These are phyloP conservation scores for Kluyveromyces wickerhamii DNA, from an alignment of 805 yeast species.

Conservation along the genomic window DNA sequence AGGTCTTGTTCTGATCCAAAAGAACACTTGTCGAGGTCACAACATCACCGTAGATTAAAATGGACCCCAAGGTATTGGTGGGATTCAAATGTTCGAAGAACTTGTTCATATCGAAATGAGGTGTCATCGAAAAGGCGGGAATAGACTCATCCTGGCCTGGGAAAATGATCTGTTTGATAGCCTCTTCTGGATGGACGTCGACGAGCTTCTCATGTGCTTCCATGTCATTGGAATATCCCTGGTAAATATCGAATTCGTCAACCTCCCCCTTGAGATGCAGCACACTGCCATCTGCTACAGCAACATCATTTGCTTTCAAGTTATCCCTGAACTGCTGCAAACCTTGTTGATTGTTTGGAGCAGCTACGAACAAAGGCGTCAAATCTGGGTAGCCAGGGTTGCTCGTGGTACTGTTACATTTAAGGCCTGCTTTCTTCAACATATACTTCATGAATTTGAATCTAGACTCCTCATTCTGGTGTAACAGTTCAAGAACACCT, in stretches of 20 bases:
- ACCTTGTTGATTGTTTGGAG: slow-evolving; percentile 10
- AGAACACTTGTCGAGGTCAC: slow-evolving; percentile 80
- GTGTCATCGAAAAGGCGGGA: slow-evolving; percentile 52
- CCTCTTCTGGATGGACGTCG: slow-evolving; percentile 46
- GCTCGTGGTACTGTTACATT: slow-evolving; percentile 47
- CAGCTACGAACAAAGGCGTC: slow-evolving; percentile 54
- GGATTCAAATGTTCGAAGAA: slow-evolving; percentile 39
- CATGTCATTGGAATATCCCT: slow-evolving; percentile 14
- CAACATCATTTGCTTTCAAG: slow-evolving; percentile 12
- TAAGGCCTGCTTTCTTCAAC: slow-evolving; percentile 54
- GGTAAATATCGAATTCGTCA: slow-evolving; percentile 16
- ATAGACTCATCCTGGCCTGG: slow-evolving; percentile 34
- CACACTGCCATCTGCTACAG: slow-evolving; percentile 26
- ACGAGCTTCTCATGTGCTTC: slow-evolving; percentile 10
- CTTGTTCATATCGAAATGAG: slow-evolving; percentile 57
- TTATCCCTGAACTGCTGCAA: slow-evolving; percentile 13
- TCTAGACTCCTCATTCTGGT: slow-evolving; percentile 40
- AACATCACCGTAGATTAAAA: slow-evolving; percentile 74
- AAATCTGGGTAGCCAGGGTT: slow-evolving; percentile 49
- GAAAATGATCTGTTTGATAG: slow-evolving; percentile 43
- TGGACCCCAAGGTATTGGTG: slow-evolving; percentile 46
- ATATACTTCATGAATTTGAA: slow-evolving; percentile 48
- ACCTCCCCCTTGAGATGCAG: slow-evolving; percentile 35
- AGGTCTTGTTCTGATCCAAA: slow-evolving; percentile 60
- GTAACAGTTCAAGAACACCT: slow-evolving; percentile 35